These are phyloP conservation scores for Penicillium sp. DNA, from an alignment of 2,329 filamentous ascomycete genomes.

Conservation along the genomic window DNA sequence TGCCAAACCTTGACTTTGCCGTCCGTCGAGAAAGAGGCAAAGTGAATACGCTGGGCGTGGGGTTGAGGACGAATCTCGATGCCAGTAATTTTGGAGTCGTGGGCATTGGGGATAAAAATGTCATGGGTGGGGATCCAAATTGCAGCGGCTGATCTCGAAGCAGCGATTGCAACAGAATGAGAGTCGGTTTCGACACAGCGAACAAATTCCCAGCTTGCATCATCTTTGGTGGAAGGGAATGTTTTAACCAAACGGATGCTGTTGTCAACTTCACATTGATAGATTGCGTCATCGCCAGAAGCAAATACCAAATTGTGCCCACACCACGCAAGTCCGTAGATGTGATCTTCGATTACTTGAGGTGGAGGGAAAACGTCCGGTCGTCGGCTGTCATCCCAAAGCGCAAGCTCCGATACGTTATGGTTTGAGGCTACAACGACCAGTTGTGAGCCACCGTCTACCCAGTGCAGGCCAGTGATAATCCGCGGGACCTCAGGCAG, in stretches of 20 bases:
- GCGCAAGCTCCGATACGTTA: constrained; percentile 41
- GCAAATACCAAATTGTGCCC: constrained; percentile 39
- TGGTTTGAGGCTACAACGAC: constrained; percentile 46
- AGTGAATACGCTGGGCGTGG: constrained; percentile 31
- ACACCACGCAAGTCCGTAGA: constrained; percentile 47
- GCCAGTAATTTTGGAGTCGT: constrained; percentile 45
- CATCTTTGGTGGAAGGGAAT: constrained; percentile 30
- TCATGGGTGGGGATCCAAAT: constrained; percentile 50
- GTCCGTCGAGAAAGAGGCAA: constrained; percentile 48
- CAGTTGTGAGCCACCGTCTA: constrained; percentile 39
- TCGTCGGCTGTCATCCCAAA: constrained; percentile 45
- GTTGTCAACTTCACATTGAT: constrained; percentile 41
- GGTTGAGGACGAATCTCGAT: constrained; percentile 43
- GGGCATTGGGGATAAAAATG: constrained; percentile 39
- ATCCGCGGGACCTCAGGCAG: constrained; percentile 47
- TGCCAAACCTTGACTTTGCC: constrained; percentile 48
- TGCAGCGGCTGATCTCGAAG: constrained; percentile 38
- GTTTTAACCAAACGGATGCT: constrained; percentile 40
- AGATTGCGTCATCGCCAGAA: constrained; percentile 42
- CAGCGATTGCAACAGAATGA: constrained; percentile 40
- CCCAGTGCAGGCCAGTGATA: constrained; percentile 47
- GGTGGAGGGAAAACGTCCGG: constrained; percentile 40
- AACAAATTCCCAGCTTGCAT: constrained; percentile 44
- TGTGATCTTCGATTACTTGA: constrained; percentile 37
- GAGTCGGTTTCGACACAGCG: constrained; percentile 32